phyloP scores from a whole-genome alignment of 1,284 basidiomycete genomes.

The Agaricales sp. region DNA sequence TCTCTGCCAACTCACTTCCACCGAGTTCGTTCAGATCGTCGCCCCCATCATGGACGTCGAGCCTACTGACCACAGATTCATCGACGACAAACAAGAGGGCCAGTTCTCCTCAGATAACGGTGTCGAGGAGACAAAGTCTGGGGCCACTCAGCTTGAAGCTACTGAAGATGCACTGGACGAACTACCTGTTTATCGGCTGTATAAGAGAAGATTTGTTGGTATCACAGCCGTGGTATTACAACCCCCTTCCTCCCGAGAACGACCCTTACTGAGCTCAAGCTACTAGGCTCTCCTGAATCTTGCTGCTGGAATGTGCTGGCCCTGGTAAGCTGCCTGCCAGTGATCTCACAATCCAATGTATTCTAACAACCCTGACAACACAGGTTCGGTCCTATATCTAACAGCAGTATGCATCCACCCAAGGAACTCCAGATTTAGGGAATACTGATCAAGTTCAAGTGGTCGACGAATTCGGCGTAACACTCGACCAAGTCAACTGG shows the following conservation, averaged over 20 bases:
- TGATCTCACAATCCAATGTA: no score
- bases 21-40: no score
- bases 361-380: no score
- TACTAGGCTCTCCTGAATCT: conserved; percentile 49
- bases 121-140: no score
- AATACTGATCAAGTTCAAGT: no score
- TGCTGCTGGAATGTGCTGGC: conserved; percentile 51
- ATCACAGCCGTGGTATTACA: conserved; percentile 42
- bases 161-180: neutral
- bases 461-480: conserved; percentile 44
- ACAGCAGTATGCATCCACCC: conserved; percentile 38
- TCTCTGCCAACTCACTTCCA: no score
- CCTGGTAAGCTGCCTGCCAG: no score
- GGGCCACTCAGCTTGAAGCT: neutral
- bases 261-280: neutral
- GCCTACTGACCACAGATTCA: no score
- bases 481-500: conserved; percentile 66
- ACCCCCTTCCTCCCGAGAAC: neutral
- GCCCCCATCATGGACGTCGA: no score
- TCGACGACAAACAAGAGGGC: no score
- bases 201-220: conserved; percentile 58
- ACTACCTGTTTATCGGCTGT: conserved; percentile 41
- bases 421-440: no score
- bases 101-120: no score
- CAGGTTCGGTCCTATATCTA: conserved; percentile 67